phyloP scores from a whole-genome alignment of 2,329 filamentous ascomycete species.

The Exophiala calicioides region DNA sequence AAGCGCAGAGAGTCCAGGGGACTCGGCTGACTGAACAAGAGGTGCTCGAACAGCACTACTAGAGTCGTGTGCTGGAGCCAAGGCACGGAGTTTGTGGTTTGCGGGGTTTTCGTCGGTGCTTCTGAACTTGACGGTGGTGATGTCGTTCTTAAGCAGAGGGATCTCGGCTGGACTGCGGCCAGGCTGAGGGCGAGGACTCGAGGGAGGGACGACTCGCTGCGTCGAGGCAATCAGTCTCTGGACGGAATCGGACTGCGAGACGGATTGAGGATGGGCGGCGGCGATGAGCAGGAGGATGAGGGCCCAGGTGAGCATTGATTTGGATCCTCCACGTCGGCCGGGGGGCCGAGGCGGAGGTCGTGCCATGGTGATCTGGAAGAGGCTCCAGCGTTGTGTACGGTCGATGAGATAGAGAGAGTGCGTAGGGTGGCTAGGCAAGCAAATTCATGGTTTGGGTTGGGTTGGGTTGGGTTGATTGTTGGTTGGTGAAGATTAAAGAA shows the following conservation, averaged over 20 bases:
- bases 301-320: slow-evolving; percentile 29
- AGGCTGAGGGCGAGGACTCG: slow-evolving; percentile 24
- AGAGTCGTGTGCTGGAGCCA: slow-evolving; percentile 78
- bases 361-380: slow-evolving; percentile 21
- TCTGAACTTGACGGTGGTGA: slow-evolving; percentile 30
- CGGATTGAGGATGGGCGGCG: slow-evolving; percentile 21
- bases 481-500: no score
- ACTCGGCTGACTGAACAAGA: slow-evolving; percentile 69
- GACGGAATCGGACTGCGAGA: slow-evolving; percentile 16
- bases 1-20: slow-evolving; percentile 73
- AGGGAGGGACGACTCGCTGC: slow-evolving; percentile 18
- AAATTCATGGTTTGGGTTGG: no score
- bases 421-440: background rate
- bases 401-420: slow-evolving; percentile 5
- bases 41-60: slow-evolving; percentile 86
- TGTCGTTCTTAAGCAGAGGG: slow-evolving; percentile 31
- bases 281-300: slow-evolving; percentile 28
- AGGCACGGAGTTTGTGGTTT: slow-evolving; percentile 55
- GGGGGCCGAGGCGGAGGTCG: slow-evolving; percentile 30
- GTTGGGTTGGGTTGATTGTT: no score
- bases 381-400: slow-evolving; percentile 13
- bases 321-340: slow-evolving; percentile 28
- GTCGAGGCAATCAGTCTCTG: slow-evolving; percentile 26
- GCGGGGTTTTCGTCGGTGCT: slow-evolving; percentile 30
- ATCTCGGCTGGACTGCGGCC: slow-evolving; percentile 34